Evolutionary conservation across 768 basidiomycete genomes (phyloP).

Genomic region (Rubroboletus pulcherrimus): DNA sequence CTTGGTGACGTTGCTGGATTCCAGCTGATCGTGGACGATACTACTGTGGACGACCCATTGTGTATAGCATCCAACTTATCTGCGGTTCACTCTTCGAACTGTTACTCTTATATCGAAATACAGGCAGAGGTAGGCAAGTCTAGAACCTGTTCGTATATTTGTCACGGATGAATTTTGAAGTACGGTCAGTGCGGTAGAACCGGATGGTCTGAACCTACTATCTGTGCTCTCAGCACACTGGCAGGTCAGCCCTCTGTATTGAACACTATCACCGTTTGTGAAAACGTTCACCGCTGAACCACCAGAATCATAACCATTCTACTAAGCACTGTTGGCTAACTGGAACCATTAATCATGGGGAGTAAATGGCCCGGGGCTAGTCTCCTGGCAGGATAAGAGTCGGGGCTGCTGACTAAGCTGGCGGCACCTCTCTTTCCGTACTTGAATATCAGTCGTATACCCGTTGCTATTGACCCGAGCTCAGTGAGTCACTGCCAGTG

Average conservation of each 20-base stretch:
- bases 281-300: background rate
- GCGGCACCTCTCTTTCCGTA: background rate
- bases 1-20: background rate
- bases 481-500: background rate
- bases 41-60: background rate
- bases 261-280: background rate
- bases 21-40: background rate
- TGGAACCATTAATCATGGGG: background rate
- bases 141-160: background rate
- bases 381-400: background rate
- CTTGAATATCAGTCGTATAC: no score
- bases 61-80: background rate
- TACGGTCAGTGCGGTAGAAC: background rate
- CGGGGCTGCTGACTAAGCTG: background rate
- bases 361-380: background rate
- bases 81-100: background rate
- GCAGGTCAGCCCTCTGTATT: no score
- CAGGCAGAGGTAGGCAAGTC: background rate
- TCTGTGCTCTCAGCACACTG: no score
- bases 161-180: background rate
- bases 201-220: background rate
- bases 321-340: background rate
- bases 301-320: no score
- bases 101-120: background rate
- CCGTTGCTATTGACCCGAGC: background rate